phyloP scores from a whole-genome alignment of 2,329 filamentous ascomycete genomes.

The Sarocladium strictum region DNA sequence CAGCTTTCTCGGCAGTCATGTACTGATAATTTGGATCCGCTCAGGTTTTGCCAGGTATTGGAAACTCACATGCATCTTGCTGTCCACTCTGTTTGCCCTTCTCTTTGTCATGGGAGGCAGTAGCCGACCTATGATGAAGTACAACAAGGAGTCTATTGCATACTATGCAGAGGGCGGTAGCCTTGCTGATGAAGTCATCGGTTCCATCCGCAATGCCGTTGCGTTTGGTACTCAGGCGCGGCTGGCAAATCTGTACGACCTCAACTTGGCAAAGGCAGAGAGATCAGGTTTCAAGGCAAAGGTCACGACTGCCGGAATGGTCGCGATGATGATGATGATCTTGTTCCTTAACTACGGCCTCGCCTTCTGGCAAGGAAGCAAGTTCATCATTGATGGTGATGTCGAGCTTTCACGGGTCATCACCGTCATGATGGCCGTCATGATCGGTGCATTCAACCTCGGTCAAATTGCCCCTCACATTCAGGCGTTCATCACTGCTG shows the following conservation, averaged over 20 bases:
- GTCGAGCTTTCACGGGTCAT: slow-evolving; percentile 66
- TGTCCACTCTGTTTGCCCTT: slow-evolving; percentile 75
- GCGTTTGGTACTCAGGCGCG: slow-evolving; percentile 93
- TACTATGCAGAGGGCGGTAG: slow-evolving; percentile 81
- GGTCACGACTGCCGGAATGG: slow-evolving; percentile 66
- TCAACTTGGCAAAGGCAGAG: slow-evolving; percentile 66
- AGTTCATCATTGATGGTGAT: slow-evolving; percentile 62
- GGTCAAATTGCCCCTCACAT: slow-evolving; percentile 82
- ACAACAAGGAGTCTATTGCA: slow-evolving; percentile 69
- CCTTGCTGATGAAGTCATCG: slow-evolving; percentile 89
- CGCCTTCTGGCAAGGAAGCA: slow-evolving; percentile 82
- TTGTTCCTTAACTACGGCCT: slow-evolving; percentile 84
- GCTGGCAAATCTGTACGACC: slow-evolving; percentile 79
- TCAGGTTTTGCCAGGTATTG: slow-evolving; percentile 79
- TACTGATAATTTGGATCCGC: not conserved
- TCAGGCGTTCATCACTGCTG: slow-evolving; percentile 77
- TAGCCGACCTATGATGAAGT: slow-evolving; percentile 71
- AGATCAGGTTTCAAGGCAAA: slow-evolving; percentile 73
- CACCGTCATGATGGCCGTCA: slow-evolving; percentile 82
- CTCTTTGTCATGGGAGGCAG: slow-evolving; percentile 69
- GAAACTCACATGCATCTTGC: slow-evolving; percentile 85
- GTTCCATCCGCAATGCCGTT: slow-evolving; percentile 84
- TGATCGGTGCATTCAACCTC: slow-evolving; percentile 88
- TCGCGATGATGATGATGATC: slow-evolving; percentile 76
- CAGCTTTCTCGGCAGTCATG: too few species aligned